Evolutionary conservation across 768 basidiomycete genomes (phyloP), one percentile per base, ranked within the genome.

Genomic region (Psilocybe tampanensis): DNA sequence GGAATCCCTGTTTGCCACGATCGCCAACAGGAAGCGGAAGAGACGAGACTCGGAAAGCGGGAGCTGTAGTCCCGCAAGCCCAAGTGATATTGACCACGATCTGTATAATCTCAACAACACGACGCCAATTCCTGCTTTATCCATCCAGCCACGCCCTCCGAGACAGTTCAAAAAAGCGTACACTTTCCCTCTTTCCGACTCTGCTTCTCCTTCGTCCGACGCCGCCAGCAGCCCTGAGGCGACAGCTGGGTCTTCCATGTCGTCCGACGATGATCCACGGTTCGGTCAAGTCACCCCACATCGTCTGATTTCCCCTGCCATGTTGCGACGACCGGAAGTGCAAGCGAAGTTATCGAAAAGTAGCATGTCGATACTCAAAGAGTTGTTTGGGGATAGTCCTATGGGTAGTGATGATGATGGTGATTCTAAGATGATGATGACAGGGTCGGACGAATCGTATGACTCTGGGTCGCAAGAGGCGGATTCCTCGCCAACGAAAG

Each of bases 251-350:
- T 9, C 39, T 13, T 71, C 79, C 51, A 66, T 74, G 12, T 84
- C 85, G 2, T 89, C 88, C 2, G 88, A 90, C 61, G 86, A 91
- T 55, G 86, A 89, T 59, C 80, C 79, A 0, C 76, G 78, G 58
- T 57, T 83, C 23, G 86, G 87, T 0, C 86, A 88, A 67, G 85
- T 89, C 17, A 89, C 86, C 0, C 87, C 88, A n/a, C 80, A 81
- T 58, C 85, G 85, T 62, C 69, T 90, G 29, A 81, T 84, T 36
- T 91, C 88, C 8, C 86, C 88, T 6, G 78, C 75, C 19, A 69
- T 80, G 45, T 47, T 45, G 29, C 54, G 55, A 49, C 32, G 50
- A 17, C 15, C 36, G 32, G 51, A 43, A 23, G 39, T 32, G 23
- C 57, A 43, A 19, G 17, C 34, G 44, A 34, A 24, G 29, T 19